Conservation (phyloP, 2,329 filamentous ascomycete species). For the Atkinsonella hypoxylon region DNA sequence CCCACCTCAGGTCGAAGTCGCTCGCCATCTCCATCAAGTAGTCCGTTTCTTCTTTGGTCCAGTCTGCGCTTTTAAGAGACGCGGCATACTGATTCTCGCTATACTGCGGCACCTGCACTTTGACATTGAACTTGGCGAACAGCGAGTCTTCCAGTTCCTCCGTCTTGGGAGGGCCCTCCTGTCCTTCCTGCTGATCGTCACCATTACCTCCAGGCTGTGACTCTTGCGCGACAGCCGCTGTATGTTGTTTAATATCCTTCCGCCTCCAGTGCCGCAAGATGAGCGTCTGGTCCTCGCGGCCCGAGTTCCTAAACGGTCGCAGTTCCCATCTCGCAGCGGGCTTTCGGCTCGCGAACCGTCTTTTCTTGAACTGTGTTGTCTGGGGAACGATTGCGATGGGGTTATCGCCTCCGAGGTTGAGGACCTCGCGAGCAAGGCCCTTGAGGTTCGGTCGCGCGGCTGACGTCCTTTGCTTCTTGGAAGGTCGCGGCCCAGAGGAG, state of each 20-base stretch:
- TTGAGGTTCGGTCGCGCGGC: conserved; percentile 49
- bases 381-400: conserved; percentile 56
- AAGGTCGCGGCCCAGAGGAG: conserved; percentile 37
- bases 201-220: not conserved
- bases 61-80: conserved; percentile 61
- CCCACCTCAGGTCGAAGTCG: conserved; percentile 81
- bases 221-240: conserved; percentile 8
- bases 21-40: conserved; percentile 67
- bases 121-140: conserved; percentile 83
- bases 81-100: conserved; percentile 76
- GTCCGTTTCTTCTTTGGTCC: conserved; percentile 89
- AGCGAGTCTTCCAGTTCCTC: conserved; percentile 40
- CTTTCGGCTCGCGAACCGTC: conserved; percentile 40
- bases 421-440: conserved; percentile 52
- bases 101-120: conserved; percentile 67
- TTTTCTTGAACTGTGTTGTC: conserved; percentile 46
- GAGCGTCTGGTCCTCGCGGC: conserved; percentile 54
- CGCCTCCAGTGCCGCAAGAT: conserved; percentile 71
- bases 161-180: conserved; percentile 7
- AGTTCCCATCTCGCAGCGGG: conserved; percentile 53
- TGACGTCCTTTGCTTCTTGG: conserved; percentile 64
- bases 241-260: conserved; percentile 35
- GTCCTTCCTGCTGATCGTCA: conserved; percentile 17
- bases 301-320: conserved; percentile 63
- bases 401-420: conserved; percentile 53